Conservation (phyloP, 2,329 filamentous ascomycete species). For the Curvularia lunata region DNA sequence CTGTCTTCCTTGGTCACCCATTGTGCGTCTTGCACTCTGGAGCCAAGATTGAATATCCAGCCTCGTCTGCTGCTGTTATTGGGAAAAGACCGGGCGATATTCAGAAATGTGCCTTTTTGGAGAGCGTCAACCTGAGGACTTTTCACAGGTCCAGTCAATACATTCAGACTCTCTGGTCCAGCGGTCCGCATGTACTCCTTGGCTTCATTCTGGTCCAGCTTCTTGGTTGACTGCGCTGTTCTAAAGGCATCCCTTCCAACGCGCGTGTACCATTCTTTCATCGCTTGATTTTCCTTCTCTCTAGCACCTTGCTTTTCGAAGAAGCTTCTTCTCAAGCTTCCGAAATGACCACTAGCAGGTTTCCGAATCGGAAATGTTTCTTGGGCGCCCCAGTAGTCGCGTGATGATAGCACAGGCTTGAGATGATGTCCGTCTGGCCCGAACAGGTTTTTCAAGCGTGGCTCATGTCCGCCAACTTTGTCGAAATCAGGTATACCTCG, state of each 20-base stretch:
- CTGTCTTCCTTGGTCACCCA: conserved; percentile 54
- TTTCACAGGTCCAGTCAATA: conserved; percentile 60
- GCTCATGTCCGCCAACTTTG: conserved; percentile 41
- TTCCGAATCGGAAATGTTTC: conserved; percentile 56
- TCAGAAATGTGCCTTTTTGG: conserved; percentile 50
- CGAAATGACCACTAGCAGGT: conserved; percentile 10
- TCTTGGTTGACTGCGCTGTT: conserved; percentile 49
- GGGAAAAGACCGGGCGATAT: conserved; percentile 52
- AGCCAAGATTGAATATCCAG: conserved; percentile 65
- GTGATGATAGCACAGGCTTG: conserved; percentile 54
- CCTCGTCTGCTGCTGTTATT: conserved; percentile 44
- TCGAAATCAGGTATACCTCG: conserved; percentile 42
- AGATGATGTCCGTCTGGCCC: conserved; percentile 59
- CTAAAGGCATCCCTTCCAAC: conserved; percentile 52
- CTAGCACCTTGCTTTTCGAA: conserved; percentile 52
- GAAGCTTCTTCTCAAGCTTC: conserved; percentile 53
- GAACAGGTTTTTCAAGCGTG: conserved; percentile 58
- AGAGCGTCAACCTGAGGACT: conserved; percentile 54
- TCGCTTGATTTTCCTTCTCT: conserved; percentile 53
- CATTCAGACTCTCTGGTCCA: conserved; percentile 40
- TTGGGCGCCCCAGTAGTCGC: conserved; percentile 60
- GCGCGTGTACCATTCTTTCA: conserved; percentile 62
- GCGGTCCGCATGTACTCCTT: conserved; percentile 53
- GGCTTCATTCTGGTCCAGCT: conserved; percentile 48
- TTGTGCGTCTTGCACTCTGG: conserved; percentile 58